Conservation (phyloP, 73 alveolate species). For the Paramecium tetraurelia region DNA sequence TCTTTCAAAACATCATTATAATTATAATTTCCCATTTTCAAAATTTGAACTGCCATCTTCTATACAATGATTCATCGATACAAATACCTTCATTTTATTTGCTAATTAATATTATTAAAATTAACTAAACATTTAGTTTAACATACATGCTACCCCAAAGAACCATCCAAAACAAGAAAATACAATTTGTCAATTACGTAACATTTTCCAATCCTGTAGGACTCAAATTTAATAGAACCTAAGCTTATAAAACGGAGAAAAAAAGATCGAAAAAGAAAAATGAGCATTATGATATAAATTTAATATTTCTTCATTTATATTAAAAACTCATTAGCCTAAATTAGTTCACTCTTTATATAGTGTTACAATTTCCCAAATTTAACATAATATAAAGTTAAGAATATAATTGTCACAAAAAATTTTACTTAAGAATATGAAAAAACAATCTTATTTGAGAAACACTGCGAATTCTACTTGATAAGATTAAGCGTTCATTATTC, state of each 20-base stretch:
- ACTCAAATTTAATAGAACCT: not conserved
- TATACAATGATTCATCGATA: not conserved
- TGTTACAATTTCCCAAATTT: too few relatives aligned
- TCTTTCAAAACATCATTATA: not conserved
- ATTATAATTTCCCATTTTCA: not conserved
- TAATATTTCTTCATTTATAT: too few relatives aligned
- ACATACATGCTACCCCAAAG: not conserved
- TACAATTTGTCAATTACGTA: not conserved
- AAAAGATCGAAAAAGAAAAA: not conserved
- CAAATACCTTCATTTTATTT: not conserved
- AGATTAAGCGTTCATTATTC: too few relatives aligned
- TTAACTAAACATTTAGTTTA: not conserved
- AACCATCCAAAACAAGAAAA: not conserved
- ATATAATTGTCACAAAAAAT: too few relatives aligned
- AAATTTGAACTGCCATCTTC: not conserved
- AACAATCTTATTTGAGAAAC: too few relatives aligned
- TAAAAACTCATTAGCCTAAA: not conserved
- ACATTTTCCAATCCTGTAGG: not conserved
- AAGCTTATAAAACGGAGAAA: not conserved
- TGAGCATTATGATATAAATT: not conserved
- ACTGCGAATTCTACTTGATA: too few relatives aligned
- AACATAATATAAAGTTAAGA: too few relatives aligned
- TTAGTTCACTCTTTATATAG: not conserved
- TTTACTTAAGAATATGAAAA: too few relatives aligned
- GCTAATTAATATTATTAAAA: not conserved